Evolutionary conservation across 495 filamentous ascomycete species (phyloP), one percentile per base, ranked within the genome.

Genomic region (Copromyces sp.): DNA sequence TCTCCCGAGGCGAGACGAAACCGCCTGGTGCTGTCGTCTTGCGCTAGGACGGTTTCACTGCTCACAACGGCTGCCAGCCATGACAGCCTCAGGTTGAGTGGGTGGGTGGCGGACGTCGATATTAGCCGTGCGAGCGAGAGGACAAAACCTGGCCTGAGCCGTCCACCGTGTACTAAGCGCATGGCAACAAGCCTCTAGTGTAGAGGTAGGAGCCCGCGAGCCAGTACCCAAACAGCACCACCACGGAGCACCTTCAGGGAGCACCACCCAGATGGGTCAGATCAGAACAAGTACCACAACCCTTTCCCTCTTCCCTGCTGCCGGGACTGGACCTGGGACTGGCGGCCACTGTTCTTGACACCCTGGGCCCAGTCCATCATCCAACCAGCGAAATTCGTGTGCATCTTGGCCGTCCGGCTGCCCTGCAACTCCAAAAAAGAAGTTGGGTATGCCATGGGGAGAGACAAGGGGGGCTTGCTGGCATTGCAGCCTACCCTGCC

Each of bases 401-500:
- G 24, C 29, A 65, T 17, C 39, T 59, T 74, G 61, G 69, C 73
- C 47, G 47, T 61, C 39, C 53, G 61, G 70, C 17, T 65, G n/a
- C 32, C 32, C 44, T 44, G 70, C 39, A 39, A 45, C 42, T 39
- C 32, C 39, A 38, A 38, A 71, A 35, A 37, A 38, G n/a, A 59
- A 59, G 70, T 37, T 59, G 35, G 44, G 70, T 59, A 71, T 59
- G 53, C 20, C 53, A 59, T 71, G 44, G 42, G 69, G 32, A 59
- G 69, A 68, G 77, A 77, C 75, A 70, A 70, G 78, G 78, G 75
- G 74, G 74, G 24, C 74, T 78, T 78, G 78, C 78, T 79, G 74
- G 78, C 79, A 78, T 80, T 77, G 74, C 71, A 71, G 74, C 71
- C 76, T 74, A 76, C 78, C 77, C 78, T 81, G 74, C 71, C 76